These are phyloP conservation scores for Dalbergia cultrata DNA, from an alignment of 306 rosid species.

Conservation along the genomic window DNA sequence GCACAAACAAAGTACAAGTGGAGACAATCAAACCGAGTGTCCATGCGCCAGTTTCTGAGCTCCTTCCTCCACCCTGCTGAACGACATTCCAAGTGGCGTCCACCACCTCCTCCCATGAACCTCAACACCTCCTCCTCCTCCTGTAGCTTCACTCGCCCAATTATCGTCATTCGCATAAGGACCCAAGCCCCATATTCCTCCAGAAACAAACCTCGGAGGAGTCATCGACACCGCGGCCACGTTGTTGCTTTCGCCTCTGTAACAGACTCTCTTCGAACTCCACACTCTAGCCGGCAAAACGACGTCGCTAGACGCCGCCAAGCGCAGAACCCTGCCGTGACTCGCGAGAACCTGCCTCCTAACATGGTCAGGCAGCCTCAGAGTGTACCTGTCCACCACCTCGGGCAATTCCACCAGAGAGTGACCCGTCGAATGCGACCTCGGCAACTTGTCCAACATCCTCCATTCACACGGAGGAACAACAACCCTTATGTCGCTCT, in stretches of 20 bases:
- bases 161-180: background rate
- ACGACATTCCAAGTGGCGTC: slow-evolving; percentile 19
- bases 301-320: slow-evolving; percentile 42
- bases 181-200: background rate
- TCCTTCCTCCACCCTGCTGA: background rate
- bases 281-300: slow-evolving; percentile 21
- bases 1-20: background rate
- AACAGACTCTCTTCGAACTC: slow-evolving; percentile 37
- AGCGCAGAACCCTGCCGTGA: slow-evolving; percentile 38
- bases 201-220: background rate
- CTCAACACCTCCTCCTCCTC: no score
- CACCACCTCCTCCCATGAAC: background rate
- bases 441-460: slow-evolving; percentile 32
- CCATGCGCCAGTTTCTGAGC: background rate
- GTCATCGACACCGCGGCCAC: background rate
- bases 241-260: background rate
- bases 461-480: background rate
- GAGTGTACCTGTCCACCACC: slow-evolving; percentile 50
- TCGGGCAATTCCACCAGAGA: slow-evolving; percentile 42
- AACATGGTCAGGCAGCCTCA: slow-evolving; percentile 54
- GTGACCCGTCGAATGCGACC: slow-evolving; percentile 73
- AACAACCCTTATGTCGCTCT: no score
- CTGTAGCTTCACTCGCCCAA: background rate
- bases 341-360: slow-evolving; percentile 42
- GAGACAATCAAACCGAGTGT: background rate